These are phyloP conservation scores for Ophiostoma montium DNA, from an alignment of 2,329 filamentous ascomycete genomes.

Conservation along the genomic window DNA sequence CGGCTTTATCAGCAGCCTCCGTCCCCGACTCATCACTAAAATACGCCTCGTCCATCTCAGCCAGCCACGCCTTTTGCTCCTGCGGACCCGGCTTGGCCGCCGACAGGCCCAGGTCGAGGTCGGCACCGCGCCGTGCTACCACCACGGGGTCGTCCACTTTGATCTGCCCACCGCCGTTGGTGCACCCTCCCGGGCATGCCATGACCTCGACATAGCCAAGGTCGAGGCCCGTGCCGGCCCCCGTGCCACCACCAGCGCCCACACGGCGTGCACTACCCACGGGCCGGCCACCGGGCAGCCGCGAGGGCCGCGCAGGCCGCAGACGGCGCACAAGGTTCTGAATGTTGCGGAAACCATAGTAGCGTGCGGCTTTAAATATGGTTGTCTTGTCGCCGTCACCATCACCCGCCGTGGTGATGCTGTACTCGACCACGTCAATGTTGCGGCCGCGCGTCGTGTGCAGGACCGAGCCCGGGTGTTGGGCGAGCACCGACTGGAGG, in stretches of 20 bases:
- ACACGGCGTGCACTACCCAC: constrained; percentile 38
- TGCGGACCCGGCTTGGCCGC: constrained; percentile 49
- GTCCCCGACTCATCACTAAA: constrained; percentile 69
- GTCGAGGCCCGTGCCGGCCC: constrained; percentile 39
- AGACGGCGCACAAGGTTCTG: constrained; percentile 91
- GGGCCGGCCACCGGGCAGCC: constrained; percentile 62
- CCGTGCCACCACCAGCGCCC: constrained; percentile 6
- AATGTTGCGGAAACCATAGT: constrained; percentile 96
- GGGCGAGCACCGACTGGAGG: constrained; percentile 57
- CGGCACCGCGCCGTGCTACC: constrained; percentile 29
- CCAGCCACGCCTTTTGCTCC: constrained; percentile 78
- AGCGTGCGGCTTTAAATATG: constrained; percentile 71
- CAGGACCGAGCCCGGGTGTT: constrained; percentile 58
- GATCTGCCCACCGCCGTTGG: constrained; percentile 91
- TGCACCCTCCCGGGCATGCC: constrained; percentile 98
- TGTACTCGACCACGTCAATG: constrained; percentile 79
- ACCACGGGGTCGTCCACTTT: constrained; percentile 69
- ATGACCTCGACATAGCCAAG: constrained; percentile 97
- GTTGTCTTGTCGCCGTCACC: constrained; percentile 32
- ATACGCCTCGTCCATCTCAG: constrained; percentile 76
- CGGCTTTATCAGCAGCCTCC: no score
- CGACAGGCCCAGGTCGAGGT: not conserved
- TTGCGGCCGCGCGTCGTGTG: constrained; percentile 67
- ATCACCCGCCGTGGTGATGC: constrained; percentile 38
- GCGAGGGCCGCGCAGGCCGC: constrained; percentile 64